Evolutionary conservation across 2,329 filamentous ascomycete species (phyloP), one percentile per base, ranked within the genome.

Genomic region (Didymellaceae sp.): DNA sequence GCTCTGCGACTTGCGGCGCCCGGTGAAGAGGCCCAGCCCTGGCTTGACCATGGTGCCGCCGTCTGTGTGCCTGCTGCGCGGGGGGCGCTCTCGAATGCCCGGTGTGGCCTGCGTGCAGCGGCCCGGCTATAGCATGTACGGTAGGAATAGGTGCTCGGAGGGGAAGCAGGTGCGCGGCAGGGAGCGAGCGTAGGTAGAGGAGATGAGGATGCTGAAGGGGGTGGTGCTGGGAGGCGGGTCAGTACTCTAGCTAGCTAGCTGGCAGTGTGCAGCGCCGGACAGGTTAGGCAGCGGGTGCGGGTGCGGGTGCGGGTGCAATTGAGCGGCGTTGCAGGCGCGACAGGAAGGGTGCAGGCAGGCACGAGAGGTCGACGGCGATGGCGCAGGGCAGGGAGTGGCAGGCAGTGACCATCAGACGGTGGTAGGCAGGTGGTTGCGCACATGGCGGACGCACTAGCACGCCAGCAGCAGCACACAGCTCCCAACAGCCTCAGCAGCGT

Each of bases 1-100:
- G 44, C 67, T 64, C 44, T 68, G 63, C 18, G 72, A 74, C 63
- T 73, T 74, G 22, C 72, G 66, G 21, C 72, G 70, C 39, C 55
- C 61, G 24, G 58, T 67, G 52, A 72, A 68, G 48, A 70, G 59
- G 14, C 65, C 63, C 13, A 72, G 59, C 7, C 62, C 61, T 22
- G 68, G 62, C 61, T 67, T 72, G 51, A 51, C 66, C 66, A 69
- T 71, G 45, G 49, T 38, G 43, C 26, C 16, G 22, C 17, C 3
- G 41, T 30, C 31, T 25, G 22, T 31, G 37, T 58, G 46, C 17
- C 16, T 39, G 28, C 34, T 37, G 32, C n/a, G 37, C 32, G 45
- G 45, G 40, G 35, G 48, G 55, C 46, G 55, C 52, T 49, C 46
- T 53, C 53, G 26, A 35, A 41, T 55, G 60, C 49, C 58, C 53